Percentiles rank a stretch among this genome's conserved stretches.
phyloP scores from a whole-genome alignment of 305 asterid genomes.

The Solanum hybrid region DNA sequence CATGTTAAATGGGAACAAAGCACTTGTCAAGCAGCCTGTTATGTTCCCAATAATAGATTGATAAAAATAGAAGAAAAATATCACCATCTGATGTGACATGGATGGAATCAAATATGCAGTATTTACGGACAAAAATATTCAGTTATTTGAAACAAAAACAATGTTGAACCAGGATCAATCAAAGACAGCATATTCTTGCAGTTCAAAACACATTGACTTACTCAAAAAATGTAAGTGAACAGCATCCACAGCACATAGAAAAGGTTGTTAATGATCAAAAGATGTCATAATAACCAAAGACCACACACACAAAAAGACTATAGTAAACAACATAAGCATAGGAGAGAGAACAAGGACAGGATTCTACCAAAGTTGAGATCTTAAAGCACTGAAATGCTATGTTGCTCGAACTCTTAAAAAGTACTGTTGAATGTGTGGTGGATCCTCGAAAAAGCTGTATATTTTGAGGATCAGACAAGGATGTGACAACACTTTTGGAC shows the following conservation, averaged over 20 bases:
- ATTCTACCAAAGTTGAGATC: not conserved
- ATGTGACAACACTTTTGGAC: not conserved
- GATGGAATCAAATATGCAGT: not conserved
- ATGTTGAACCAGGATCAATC: not conserved
- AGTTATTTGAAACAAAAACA: too few relatives aligned
- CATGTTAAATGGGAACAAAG: not conserved
- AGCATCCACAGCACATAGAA: not conserved
- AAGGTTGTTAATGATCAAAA: not conserved
- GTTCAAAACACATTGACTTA: not conserved
- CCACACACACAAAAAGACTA: not conserved
- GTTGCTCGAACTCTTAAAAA: not conserved
- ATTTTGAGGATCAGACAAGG: not conserved
- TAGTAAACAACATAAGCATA: not conserved
- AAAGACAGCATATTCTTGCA: not conserved
- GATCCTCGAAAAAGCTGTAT: not conserved
- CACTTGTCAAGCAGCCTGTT: not conserved
- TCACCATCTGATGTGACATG: not conserved
- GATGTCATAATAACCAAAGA: not conserved
- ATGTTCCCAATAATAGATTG: not conserved
- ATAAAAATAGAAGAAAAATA: not conserved
- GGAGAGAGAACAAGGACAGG: not conserved
- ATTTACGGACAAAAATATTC: not conserved
- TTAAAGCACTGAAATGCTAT: not conserved
- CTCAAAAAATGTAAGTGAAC: not conserved
- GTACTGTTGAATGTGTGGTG: not conserved